Conservation (phyloP, 805 yeast genomes). For the Ogataea allantospora region DNA sequence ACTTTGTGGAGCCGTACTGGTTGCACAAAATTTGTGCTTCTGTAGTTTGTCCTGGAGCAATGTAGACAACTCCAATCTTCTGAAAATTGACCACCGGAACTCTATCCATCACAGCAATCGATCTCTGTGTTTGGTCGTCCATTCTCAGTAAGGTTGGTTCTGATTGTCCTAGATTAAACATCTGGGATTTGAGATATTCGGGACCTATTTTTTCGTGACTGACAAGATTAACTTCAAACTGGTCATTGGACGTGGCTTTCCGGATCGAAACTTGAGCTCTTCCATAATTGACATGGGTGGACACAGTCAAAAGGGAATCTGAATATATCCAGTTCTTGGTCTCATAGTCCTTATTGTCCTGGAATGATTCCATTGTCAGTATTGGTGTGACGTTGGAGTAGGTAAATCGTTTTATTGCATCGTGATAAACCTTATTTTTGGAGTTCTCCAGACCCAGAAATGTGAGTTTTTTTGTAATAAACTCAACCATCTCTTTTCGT, state of each 20-base stretch:
- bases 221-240: slow-evolving; percentile 34
- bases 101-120: slow-evolving; percentile 63
- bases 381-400: slow-evolving; percentile 43
- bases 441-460: slow-evolving; percentile 28
- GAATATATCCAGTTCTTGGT: slow-evolving; percentile 60
- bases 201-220: slow-evolving; percentile 22
- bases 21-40: slow-evolving; percentile 69
- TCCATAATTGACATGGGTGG: slow-evolving; percentile 52
- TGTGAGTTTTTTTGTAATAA: slow-evolving; percentile 56
- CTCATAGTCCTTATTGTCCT: slow-evolving; percentile 16
- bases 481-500: slow-evolving; percentile 59
- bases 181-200: slow-evolving; percentile 20
- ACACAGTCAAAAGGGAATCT: slow-evolving; percentile 52
- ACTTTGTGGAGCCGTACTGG: slow-evolving; percentile 59
- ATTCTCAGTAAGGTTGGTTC: slow-evolving; percentile 19
- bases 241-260: slow-evolving; percentile 64
- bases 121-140: slow-evolving; percentile 43
- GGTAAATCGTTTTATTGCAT: slow-evolving; percentile 65
- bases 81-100: slow-evolving; percentile 77
- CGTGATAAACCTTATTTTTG: slow-evolving; percentile 63
- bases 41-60: slow-evolving; percentile 61
- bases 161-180: slow-evolving; percentile 14
- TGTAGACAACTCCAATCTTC: slow-evolving; percentile 75
- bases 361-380: slow-evolving; percentile 17
- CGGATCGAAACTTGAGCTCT: slow-evolving; percentile 50